Conservation (phyloP, 768 basidiomycete genomes). For the Tephrocybe rancida region DNA sequence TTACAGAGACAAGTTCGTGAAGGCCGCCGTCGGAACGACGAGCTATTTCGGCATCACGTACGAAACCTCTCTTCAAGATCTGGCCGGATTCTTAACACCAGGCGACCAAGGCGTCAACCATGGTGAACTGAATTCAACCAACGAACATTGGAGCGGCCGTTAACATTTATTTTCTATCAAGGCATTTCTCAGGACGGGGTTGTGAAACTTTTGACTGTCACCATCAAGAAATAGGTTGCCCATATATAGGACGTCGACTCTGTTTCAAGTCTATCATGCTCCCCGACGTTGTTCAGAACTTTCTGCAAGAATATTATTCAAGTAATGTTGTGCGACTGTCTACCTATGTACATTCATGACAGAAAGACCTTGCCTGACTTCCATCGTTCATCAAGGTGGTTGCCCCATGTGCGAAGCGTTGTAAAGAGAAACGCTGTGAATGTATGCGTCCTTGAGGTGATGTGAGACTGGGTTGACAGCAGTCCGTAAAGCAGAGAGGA, state of each 20-base stretch:
- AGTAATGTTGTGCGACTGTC: too few species aligned
- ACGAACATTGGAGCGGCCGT: too few species aligned
- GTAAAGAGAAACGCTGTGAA: slow-evolving; percentile 29
- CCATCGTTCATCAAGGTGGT: slow-evolving; percentile 1
- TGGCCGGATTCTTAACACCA: slow-evolving; percentile 43
- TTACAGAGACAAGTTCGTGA: slow-evolving; percentile 34
- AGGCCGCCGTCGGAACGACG: slow-evolving; percentile 34
- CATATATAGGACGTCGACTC: neutral
- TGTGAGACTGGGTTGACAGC: slow-evolving; percentile 71
- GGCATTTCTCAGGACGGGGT: slow-evolving; percentile 53
- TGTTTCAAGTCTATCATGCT: too few species aligned
- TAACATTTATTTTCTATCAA: slow-evolving; percentile 18
- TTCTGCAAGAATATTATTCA: too few species aligned
- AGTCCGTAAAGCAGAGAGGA: slow-evolving; percentile 75
- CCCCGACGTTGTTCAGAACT: too few species aligned
- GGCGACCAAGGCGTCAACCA: slow-evolving; percentile 51
- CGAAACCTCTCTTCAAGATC: slow-evolving; percentile 34
- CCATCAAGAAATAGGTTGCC: slow-evolving; percentile 23
- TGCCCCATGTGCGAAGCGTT: slow-evolving; percentile 16
- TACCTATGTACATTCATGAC: too few species aligned
- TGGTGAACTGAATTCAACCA: slow-evolving; percentile 31
- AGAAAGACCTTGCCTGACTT: too few species aligned
- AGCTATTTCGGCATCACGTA: slow-evolving; percentile 39
- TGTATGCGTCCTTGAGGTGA: slow-evolving; percentile 47
- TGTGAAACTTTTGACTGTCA: slow-evolving; percentile 51